These are phyloP conservation scores for Colletotrichum lupini DNA, from an alignment of 2,329 filamentous ascomycete species.

Conservation along the genomic window DNA sequence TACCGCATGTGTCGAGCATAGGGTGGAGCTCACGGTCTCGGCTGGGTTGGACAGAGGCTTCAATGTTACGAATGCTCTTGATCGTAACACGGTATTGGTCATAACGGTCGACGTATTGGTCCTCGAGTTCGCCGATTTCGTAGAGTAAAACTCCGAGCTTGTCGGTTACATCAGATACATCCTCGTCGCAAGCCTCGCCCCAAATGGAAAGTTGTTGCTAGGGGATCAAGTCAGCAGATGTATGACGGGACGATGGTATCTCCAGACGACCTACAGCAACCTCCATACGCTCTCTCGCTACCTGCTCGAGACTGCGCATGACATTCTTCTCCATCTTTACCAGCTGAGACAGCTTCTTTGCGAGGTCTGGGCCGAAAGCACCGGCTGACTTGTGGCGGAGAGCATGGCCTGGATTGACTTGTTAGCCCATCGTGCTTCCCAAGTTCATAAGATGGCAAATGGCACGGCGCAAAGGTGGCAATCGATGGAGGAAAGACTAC, in stretches of 20 bases:
- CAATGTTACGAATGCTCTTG: conserved; percentile 99
- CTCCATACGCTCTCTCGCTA: conserved; percentile 97
- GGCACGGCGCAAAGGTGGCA: not conserved
- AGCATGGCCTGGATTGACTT: conserved; percentile 63
- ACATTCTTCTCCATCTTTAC: conserved; percentile 99
- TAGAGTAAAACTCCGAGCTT: conserved; percentile 98
- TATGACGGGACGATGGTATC: too few relatives aligned
- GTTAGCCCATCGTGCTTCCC: conserved; percentile 32
- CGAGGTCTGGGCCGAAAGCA: conserved; percentile 85
- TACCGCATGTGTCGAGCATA: not conserved
- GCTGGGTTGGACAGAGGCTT: conserved; percentile 97
- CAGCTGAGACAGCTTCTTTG: conserved; percentile 96
- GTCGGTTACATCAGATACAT: conserved; percentile 98
- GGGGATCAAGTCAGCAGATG: conserved; percentile 23
- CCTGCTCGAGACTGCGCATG: conserved; percentile 97
- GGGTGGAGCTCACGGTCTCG: conserved; percentile 80
- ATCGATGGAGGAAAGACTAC: conserved; percentile 48
- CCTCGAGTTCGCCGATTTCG: conserved; percentile 97
- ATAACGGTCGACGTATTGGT: conserved; percentile 98
- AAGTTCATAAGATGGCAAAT: not conserved
- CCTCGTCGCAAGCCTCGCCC: conserved; percentile 95
- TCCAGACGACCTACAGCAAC: conserved; percentile 79
- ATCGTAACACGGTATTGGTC: conserved; percentile 99
- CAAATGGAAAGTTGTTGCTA: conserved; percentile 99
- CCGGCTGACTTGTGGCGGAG: conserved; percentile 80